Conservation (phyloP, 306 rosid genomes). For the Sphenostylis stenocarpa region DNA sequence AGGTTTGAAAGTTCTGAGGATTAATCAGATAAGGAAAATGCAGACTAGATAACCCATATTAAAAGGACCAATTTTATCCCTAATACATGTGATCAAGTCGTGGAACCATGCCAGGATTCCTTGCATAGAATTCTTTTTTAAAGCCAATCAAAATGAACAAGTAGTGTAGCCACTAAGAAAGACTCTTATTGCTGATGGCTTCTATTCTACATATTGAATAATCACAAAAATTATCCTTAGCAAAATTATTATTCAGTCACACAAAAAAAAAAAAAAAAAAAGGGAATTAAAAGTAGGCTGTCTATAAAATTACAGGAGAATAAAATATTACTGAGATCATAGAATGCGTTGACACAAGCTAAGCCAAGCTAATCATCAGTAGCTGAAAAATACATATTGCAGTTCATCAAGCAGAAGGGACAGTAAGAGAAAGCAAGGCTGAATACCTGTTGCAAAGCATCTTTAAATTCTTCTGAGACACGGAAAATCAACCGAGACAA, state of each 20-base stretch:
- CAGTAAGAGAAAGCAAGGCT: conserved; percentile 19
- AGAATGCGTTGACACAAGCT: conserved; percentile 24
- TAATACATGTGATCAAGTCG: not conserved
- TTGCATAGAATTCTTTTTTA: not conserved
- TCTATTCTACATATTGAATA: not conserved
- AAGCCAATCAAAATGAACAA: not conserved
- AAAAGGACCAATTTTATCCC: not conserved
- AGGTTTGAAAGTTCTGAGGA: conserved; percentile 18
- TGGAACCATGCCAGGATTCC: not conserved
- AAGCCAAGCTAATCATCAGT: conserved; percentile 17
- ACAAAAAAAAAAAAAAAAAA: not conserved
- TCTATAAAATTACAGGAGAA: not conserved
- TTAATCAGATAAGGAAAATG: not conserved
- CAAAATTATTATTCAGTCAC: not conserved
- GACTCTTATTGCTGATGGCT: not conserved
- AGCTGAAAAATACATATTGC: conserved; percentile 4
- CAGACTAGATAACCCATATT: not conserved
- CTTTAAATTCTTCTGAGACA: conserved; percentile 52
- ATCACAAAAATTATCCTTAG: not conserved
- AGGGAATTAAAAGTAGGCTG: not conserved
- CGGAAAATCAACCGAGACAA: conserved; percentile 64
- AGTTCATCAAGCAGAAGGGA: not conserved
- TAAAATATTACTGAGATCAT: conserved; percentile 1
- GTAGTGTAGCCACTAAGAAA: not conserved
- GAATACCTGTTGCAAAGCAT: conserved; percentile 61